A percentile compares a stretch with the other conserved stretches of the same genome.
Conservation (phyloP, 768 basidiomycete genomes). For the Infundibulicybe gibba region DNA sequence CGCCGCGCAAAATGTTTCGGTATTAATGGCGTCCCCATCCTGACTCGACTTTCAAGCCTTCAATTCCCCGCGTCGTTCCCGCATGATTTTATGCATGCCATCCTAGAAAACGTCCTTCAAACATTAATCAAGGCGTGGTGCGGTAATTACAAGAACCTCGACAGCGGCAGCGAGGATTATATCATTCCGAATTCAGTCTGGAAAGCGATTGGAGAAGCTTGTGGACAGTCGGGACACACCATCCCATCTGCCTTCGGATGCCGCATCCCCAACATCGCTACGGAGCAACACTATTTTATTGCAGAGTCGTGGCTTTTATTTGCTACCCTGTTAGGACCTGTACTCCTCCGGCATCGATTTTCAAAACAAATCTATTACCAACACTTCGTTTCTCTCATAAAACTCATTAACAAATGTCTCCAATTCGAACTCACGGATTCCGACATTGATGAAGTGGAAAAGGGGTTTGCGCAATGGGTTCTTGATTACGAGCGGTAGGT, state of each 20-base stretch:
- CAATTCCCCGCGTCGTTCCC: constrained; percentile 28
- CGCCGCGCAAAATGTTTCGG: constrained; percentile 18
- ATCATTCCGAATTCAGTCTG: constrained; percentile 16
- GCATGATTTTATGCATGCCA: constrained; percentile 40
- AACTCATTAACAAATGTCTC: constrained; percentile 24
- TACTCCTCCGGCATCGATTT: constrained; percentile 22
- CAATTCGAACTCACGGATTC: constrained; percentile 17
- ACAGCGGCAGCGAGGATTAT: constrained; percentile 16
- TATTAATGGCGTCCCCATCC: constrained; percentile 22
- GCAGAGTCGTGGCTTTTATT: constrained; percentile 29
- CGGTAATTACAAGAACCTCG: constrained; percentile 25
- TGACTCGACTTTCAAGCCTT: constrained; percentile 19
- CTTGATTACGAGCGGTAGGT: constrained; percentile 22
- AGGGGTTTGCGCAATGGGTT: constrained; percentile 25
- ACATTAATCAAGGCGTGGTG: constrained; percentile 35
- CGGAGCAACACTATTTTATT: constrained; percentile 16
- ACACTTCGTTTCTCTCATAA: constrained; percentile 27
- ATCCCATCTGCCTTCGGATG: constrained; percentile 26
- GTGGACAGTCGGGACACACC: constrained; percentile 15
- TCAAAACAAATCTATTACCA: constrained; percentile 19
- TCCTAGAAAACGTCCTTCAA: constrained; percentile 34
- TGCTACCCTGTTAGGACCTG: constrained; percentile 22
- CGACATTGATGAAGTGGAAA: constrained; percentile 14
- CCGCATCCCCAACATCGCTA: constrained; percentile 18
- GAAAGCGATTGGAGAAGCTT: constrained; percentile 26